Conservation (phyloP, 495 filamentous ascomycete species). For the Talaromyces borbonicus region DNA sequence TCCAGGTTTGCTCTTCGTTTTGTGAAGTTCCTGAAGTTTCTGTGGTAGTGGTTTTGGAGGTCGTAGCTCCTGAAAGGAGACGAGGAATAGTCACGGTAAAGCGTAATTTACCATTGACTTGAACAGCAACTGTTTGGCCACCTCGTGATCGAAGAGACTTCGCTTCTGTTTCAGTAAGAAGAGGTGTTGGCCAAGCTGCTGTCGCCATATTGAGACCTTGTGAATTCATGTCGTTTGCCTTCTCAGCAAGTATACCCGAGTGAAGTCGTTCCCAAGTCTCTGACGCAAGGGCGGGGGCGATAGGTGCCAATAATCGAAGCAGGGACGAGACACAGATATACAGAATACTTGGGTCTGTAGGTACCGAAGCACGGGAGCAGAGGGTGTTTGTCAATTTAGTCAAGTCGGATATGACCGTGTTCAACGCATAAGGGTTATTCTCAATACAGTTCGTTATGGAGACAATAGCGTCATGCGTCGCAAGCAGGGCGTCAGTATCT, state of each 20-base stretch:
- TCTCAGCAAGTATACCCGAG: conserved; percentile 11
- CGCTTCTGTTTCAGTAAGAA: conserved; percentile 33
- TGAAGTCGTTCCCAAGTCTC: conserved; percentile 65
- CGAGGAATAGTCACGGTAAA: conserved; percentile 50
- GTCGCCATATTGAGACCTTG: conserved; percentile 30
- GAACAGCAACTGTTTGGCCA: conserved; percentile 50
- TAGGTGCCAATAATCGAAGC: conserved; percentile 62
- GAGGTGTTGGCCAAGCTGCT: conserved; percentile 41
- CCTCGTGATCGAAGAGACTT: conserved; percentile 33
- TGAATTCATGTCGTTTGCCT: neutral
- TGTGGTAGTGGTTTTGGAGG: no score
- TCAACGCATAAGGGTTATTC: conserved; percentile 57
- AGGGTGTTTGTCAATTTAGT: conserved; percentile 69
- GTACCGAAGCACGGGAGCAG: conserved; percentile 16
- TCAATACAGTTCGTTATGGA: conserved; percentile 62
- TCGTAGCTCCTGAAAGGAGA: conserved; percentile 16
- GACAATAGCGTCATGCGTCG: conserved; percentile 53
- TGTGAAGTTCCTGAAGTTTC: neutral
- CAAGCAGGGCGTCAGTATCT: conserved; percentile 49
- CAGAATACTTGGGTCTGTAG: conserved; percentile 21
- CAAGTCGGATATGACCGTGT: conserved; percentile 72
- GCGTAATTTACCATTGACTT: conserved; percentile 66
- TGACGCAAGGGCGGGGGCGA: conserved; percentile 67
- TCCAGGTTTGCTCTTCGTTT: conserved; percentile 38
- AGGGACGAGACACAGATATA: conserved; percentile 39